Percentiles rank a stretch among this genome's conserved stretches.
phyloP scores from a whole-genome alignment of 1,284 basidiomycete species.

The Xerocomus minutiporus region DNA sequence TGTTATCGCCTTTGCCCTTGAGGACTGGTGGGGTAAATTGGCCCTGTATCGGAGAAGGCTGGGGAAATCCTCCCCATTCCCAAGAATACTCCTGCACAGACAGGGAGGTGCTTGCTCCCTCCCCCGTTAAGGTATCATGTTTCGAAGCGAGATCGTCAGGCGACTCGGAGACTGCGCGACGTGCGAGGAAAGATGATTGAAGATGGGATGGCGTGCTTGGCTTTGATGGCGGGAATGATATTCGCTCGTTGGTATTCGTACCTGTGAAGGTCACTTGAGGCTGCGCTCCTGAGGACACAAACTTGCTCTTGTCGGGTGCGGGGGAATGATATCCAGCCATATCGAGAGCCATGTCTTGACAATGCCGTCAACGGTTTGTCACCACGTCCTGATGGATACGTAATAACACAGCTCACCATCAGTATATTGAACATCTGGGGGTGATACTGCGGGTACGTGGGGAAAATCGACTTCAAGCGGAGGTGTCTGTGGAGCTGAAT shows the following conservation, averaged over 20 bases:
- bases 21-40: slow-evolving; percentile 41
- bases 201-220: slow-evolving; percentile 21
- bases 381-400: slow-evolving; percentile 6
- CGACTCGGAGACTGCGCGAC: slow-evolving; percentile 29
- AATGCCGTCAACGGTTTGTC: slow-evolving; percentile 4
- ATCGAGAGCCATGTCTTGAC: slow-evolving; percentile 59
- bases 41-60: slow-evolving; percentile 60
- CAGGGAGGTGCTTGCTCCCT: slow-evolving; percentile 5
- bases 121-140: slow-evolving; percentile 5
- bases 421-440: slow-evolving; percentile 66
- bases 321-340: slow-evolving; percentile 60
- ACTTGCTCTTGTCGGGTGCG: slow-evolving; percentile 26
- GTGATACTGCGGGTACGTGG: slow-evolving; percentile 36
- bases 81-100: slow-evolving; percentile 66
- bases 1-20: slow-evolving; percentile 18
- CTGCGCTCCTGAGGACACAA: slow-evolving; percentile 6
- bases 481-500: slow-evolving; percentile 27
- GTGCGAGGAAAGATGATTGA: slow-evolving; percentile 20
- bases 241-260: slow-evolving; percentile 13
- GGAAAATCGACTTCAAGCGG: slow-evolving; percentile 20
- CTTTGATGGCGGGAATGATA: slow-evolving; percentile 20
- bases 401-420: slow-evolving; percentile 46
- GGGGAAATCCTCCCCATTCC: slow-evolving; percentile 86
- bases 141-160: slow-evolving; percentile 13
- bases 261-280: neutral